Evolutionary conservation across 306 rosid genomes (phyloP).

Genomic region (Inga laurina): DNA sequence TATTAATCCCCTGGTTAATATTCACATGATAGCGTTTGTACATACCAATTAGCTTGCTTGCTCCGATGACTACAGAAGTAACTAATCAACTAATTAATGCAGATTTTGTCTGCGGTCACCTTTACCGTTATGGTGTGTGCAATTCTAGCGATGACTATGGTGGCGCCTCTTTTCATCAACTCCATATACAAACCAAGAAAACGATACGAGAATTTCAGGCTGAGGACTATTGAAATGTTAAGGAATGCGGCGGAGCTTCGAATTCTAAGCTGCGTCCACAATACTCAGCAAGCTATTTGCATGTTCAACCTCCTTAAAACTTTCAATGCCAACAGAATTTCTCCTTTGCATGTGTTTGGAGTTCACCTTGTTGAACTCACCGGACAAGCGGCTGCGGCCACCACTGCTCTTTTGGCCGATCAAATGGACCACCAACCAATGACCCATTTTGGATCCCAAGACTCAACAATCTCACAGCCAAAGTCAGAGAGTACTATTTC

Average conservation of each 20-base stretch:
- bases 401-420: conserved; percentile 30
- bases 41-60: not conserved
- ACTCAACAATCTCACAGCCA: not conserved
- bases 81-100: not conserved
- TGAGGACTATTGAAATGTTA: conserved; percentile 31
- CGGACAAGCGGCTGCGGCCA: conserved; percentile 30
- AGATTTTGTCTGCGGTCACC: conserved; percentile 13
- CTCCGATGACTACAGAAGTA: not conserved
- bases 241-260: conserved; percentile 32
- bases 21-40: too few species aligned
- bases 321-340: conserved; percentile 20
- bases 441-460: not conserved
- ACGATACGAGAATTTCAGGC: not conserved
- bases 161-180: conserved; percentile 31
- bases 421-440: not conserved
- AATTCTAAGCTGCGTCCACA: conserved; percentile 30
- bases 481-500: conserved; percentile 20
- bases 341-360: conserved; percentile 33
- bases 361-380: conserved; percentile 36
- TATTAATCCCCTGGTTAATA: too few species aligned
- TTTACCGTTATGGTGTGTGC: conserved; percentile 22
- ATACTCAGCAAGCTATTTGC: conserved; percentile 15
- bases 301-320: conserved; percentile 32
- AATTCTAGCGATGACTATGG: conserved; percentile 24
- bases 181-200: conserved; percentile 34